phyloP scores from a whole-genome alignment of 2,329 filamentous ascomycete species.

The Colletotrichum tofieldiae region DNA sequence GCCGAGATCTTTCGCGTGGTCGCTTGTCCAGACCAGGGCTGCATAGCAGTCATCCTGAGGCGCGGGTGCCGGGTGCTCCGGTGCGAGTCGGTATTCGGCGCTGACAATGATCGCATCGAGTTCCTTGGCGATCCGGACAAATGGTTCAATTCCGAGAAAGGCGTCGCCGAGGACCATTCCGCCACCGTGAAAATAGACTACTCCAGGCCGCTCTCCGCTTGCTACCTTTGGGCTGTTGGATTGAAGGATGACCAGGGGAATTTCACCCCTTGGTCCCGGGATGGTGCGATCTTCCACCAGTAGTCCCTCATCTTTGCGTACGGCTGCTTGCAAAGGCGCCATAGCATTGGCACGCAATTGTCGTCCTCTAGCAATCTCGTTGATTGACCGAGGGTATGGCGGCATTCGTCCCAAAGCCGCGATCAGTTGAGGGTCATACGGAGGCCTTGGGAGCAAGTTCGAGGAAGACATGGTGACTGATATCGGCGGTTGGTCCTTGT shows the following conservation, averaged over 20 bases:
- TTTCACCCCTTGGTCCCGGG: constrained; percentile 16
- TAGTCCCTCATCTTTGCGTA: constrained; percentile 24
- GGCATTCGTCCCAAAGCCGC: background rate
- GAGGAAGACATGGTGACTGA: constrained; percentile 6
- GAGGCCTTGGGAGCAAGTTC: constrained; percentile 15
- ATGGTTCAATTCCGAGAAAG: constrained; percentile 24
- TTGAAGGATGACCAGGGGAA: constrained; percentile 27
- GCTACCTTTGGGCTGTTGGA: constrained; percentile 7
- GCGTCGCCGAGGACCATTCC: constrained; percentile 35
- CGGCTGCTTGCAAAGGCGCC: constrained; percentile 26
- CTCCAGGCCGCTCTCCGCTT: constrained; percentile 6
- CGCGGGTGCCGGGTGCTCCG: constrained; percentile 53
- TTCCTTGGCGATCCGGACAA: constrained; percentile 20
- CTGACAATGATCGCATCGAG: constrained; percentile 54
- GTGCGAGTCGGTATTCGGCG: constrained; percentile 64
- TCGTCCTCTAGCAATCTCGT: constrained; percentile 15
- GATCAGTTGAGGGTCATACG: constrained; percentile 29
- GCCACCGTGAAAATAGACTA: constrained; percentile 34
- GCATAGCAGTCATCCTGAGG: constrained; percentile 49
- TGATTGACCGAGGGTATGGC: constrained; percentile 10
- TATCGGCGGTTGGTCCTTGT: background rate
- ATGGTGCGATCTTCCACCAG: constrained; percentile 26
- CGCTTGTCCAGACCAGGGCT: constrained; percentile 54
- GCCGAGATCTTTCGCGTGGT: constrained; percentile 56
- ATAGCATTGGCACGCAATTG: constrained; percentile 9